phyloP scores from a whole-genome alignment of 2,329 filamentous ascomycete genomes.

The Magnaporthiopsis poae region DNA sequence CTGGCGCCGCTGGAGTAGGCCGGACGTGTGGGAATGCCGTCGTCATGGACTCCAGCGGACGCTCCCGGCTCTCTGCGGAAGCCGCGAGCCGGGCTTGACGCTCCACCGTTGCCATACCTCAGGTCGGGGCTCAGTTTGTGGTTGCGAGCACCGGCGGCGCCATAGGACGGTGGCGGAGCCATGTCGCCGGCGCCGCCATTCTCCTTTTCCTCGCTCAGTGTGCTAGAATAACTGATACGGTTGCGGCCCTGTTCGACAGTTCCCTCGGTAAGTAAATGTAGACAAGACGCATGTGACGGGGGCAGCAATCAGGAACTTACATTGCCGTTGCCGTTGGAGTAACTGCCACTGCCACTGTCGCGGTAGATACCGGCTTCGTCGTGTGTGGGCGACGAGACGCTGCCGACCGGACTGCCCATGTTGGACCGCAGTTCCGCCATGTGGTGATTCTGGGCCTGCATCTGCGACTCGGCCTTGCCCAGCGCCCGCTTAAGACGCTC shows the following conservation, averaged over 20 bases:
- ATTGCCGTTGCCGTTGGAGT: constrained; percentile 18
- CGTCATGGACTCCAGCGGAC: constrained; percentile 14
- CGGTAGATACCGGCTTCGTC: constrained; percentile 54
- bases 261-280: too few relatives aligned
- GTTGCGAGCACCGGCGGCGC: constrained; percentile 20
- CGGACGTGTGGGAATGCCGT: constrained; percentile 19
- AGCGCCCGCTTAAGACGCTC: constrained; percentile 87
- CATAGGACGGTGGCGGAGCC: constrained; percentile 21
- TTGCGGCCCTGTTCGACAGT: constrained; percentile 25
- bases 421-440: constrained; percentile 18
- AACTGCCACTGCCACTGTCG: constrained; percentile 30
- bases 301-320: too few relatives aligned
- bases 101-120: constrained; percentile 37
- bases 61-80: constrained; percentile 29
- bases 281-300: too few relatives aligned
- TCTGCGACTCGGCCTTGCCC: constrained; percentile 44
- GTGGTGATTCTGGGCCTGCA: constrained; percentile 17
- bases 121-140: constrained; percentile 48
- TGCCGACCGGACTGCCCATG: constrained; percentile 20
- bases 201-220: constrained; percentile 67
- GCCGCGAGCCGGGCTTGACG: constrained; percentile 49
- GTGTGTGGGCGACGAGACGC: constrained; percentile 39
- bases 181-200: constrained; percentile 36
- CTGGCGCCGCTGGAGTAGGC: constrained; percentile 12
- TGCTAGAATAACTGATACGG: constrained; percentile 54